Percentiles rank a stretch among this genome's conserved stretches.
Evolutionary conservation across 139 green algal genomes (phyloP).

Genomic region (Chlorella sp.): DNA sequence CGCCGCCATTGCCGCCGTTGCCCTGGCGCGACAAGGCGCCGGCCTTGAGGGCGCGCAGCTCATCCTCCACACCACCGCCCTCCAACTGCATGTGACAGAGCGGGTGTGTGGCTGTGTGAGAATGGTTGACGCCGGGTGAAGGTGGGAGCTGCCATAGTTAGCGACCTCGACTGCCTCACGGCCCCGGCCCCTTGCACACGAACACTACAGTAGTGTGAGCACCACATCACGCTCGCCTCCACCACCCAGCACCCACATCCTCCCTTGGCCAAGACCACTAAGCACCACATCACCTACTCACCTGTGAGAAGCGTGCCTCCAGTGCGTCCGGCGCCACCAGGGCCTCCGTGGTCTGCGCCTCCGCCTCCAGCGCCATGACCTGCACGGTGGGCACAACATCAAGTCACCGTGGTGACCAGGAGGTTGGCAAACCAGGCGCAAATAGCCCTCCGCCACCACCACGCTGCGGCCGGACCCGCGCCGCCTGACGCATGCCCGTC

Average conservation of each 20-base stretch:
- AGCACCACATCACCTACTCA: not conserved
- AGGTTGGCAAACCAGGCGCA: too few relatives aligned
- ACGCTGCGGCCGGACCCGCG: too few relatives aligned
- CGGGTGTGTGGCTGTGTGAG: not conserved
- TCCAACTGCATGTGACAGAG: not conserved
- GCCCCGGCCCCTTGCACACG: not conserved
- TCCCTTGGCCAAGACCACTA: not conserved
- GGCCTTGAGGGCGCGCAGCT: not conserved
- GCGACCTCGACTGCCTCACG: not conserved
- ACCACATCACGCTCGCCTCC: too few relatives aligned
- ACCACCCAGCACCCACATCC: too few relatives aligned
- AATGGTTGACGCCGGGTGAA: not conserved
- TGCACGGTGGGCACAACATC: not conserved
- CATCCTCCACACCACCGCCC: not conserved
- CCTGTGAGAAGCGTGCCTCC: constrained; percentile 2
- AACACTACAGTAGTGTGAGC: too few relatives aligned
- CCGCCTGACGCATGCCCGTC: too few relatives aligned
- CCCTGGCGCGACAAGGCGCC: not conserved
- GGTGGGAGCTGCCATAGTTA: not conserved
- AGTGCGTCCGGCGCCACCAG: constrained; percentile 2
- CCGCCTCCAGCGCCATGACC: constrained; percentile 10
- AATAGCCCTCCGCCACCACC: too few relatives aligned
- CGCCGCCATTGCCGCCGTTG: not conserved
- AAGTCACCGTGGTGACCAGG: too few relatives aligned
- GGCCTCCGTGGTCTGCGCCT: not conserved